Evolutionary conservation across 2,329 filamentous ascomycete species (phyloP), one percentile per base, ranked within the genome.

Genomic region (Nemania diffusa): DNA sequence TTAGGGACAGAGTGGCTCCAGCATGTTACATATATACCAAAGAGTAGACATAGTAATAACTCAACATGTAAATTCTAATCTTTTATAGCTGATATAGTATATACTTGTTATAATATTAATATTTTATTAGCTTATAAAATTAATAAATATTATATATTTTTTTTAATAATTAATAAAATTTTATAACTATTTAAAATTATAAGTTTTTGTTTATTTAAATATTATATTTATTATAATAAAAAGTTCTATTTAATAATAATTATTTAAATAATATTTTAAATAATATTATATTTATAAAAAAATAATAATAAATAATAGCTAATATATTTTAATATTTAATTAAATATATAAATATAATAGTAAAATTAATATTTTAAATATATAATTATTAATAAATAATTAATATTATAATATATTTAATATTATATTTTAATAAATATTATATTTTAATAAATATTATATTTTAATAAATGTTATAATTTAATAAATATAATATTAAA

Each of bases 341-440:
- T 34, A 34, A 32, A 15, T 13, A 34, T 11, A 13, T 53, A 22
- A n/a, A 53, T n/a, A n/a, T n/a, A n/a, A n/a, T n/a, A n/a, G n/a
- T n/a, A n/a, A n/a, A n/a, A n/a, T n/a, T n/a, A n/a, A 32, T 32
- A 29, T 29, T 15, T 51, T 29, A 17, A 51, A n/a, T 6, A 51
- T 29, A 51, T 29, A 32, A 13, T 51, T 51, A 29, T n/a, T 51
- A n/a, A 20, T n/a, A 44, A 44, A 44, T 2, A n/a, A n/a, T 51
- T 51, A 51, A 51, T 32, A 51, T 32, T 29, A 17, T 51, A 29
- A n/a, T n/a, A n/a, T 51, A 32, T 20, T 51, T 48, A 29, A 29
- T 29, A 44, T 51, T 50, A 27, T 50, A 26, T 50, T 50, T 13
- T 50, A 26, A 13, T 27, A 51, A 29, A n/a, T 51, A 51, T 17